These are phyloP conservation scores for Pseudocercospora fuligena DNA, from an alignment of 2,329 filamentous ascomycete species.

Conservation along the genomic window DNA sequence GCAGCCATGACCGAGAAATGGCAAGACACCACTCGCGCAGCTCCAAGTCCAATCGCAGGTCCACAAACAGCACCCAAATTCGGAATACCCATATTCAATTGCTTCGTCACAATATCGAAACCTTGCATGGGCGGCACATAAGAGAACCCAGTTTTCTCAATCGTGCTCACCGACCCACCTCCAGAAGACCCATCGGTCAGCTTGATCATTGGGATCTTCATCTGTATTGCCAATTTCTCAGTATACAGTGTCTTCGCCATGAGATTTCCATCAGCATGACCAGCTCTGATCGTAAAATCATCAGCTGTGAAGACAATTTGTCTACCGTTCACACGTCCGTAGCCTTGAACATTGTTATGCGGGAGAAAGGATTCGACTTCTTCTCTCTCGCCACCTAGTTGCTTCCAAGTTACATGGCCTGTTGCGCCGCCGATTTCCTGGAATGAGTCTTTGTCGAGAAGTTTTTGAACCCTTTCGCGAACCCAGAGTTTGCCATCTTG, in stretches of 20 bases:
- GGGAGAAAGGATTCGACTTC: constrained; percentile 59
- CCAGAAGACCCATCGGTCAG: constrained; percentile 68
- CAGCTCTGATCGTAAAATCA: constrained; percentile 66
- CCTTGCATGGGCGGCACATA: constrained; percentile 64
- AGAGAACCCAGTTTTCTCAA: constrained; percentile 59
- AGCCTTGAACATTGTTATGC: constrained; percentile 66
- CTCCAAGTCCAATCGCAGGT: constrained; percentile 67
- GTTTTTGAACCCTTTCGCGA: constrained; percentile 61
- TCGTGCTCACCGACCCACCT: constrained; percentile 66
- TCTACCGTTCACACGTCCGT: constrained; percentile 56
- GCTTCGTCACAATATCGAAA: constrained; percentile 58
- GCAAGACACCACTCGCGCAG: constrained; percentile 64
- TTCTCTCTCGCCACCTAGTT: constrained; percentile 50
- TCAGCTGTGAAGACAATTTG: constrained; percentile 66
- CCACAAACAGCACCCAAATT: constrained; percentile 68
- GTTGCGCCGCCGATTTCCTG: constrained; percentile 65
- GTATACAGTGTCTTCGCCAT: constrained; percentile 62
- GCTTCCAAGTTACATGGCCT: constrained; percentile 64
- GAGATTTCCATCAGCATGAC: constrained; percentile 66
- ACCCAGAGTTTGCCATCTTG: constrained; percentile 69
- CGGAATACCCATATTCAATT: constrained; percentile 67
- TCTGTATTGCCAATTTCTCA: constrained; percentile 63
- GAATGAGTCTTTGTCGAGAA: constrained; percentile 63
- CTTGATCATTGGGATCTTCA: constrained; percentile 66
- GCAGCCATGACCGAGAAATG: constrained; percentile 71